A percentile compares a stretch with the other conserved stretches of the same genome.
Conservation (phyloP, 1,284 basidiomycete genomes). For the Moniliella sp. region DNA sequence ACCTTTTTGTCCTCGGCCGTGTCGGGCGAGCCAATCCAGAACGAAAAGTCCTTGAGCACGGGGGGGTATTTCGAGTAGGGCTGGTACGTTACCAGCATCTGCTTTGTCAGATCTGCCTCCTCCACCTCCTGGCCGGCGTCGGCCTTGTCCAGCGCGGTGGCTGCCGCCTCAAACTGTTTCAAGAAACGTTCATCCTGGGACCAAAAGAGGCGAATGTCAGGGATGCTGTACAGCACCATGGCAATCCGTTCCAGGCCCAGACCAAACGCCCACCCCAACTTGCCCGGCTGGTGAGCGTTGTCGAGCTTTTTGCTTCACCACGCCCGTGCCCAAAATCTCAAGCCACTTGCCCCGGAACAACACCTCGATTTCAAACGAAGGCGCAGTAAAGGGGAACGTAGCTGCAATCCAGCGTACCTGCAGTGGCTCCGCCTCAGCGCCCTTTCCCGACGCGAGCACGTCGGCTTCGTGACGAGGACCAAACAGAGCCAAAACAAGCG, state of each 20-base stretch:
- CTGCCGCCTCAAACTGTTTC: constrained; percentile 47
- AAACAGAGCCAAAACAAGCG: constrained; percentile 64
- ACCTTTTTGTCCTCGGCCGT: neutral
- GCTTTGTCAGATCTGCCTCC: constrained; percentile 6
- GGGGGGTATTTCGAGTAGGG: constrained; percentile 29
- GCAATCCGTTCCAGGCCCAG: constrained; percentile 90
- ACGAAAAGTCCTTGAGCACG: constrained; percentile 41
- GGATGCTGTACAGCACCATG: constrained; percentile 90
- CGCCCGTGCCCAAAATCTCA: constrained; percentile 82
- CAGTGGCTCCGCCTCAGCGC: constrained; percentile 42
- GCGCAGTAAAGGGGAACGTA: constrained; percentile 89
- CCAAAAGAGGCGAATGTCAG: constrained; percentile 99
- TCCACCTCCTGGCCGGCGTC: constrained; percentile 37
- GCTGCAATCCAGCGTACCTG: constrained; percentile 89
- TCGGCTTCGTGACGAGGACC: constrained; percentile 32
- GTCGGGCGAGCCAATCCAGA: constrained; percentile 31
- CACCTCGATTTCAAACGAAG: constrained; percentile 92
- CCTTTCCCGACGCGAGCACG: constrained; percentile 34
- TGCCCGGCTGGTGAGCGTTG: constrained; percentile 55
- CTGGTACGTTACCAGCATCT: constrained; percentile 23
- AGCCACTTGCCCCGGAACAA: constrained; percentile 91
- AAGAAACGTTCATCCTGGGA: constrained; percentile 68
- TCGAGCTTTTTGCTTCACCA: constrained; percentile 72
- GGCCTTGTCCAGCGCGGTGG: neutral
- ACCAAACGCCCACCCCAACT: constrained; percentile 93